phyloP scores from a whole-genome alignment of 257 asterid species.

The Handroanthus guayacan region DNA sequence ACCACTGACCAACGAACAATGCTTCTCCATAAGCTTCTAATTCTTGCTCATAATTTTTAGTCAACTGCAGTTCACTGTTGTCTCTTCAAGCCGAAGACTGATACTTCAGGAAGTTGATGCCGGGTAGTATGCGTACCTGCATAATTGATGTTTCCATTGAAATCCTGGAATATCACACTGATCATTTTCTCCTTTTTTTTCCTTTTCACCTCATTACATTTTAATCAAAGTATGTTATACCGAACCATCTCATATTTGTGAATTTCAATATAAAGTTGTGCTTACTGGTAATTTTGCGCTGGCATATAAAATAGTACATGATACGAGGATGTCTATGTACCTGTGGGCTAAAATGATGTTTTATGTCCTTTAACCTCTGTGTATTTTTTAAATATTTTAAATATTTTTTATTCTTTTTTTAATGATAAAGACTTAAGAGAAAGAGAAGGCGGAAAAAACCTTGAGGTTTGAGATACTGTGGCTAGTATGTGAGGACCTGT shows the following conservation, averaged over 20 bases:
- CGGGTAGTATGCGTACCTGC: not conserved
- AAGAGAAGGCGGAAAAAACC: not conserved
- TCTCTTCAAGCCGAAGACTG: conserved; percentile 29
- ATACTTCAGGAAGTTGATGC: not conserved
- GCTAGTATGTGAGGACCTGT: no score
- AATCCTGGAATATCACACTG: not conserved
- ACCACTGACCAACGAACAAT: not conserved
- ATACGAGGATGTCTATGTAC: not conserved
- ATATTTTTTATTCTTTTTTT: no score
- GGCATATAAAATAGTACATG: not conserved
- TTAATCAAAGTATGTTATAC: not conserved
- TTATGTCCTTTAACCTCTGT: not conserved
- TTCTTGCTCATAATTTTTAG: not conserved
- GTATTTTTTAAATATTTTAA: no score
- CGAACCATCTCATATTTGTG: not conserved
- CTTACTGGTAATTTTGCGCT: not conserved
- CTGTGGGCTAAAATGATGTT: not conserved
- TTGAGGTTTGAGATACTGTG: no score
- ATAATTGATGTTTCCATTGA: not conserved
- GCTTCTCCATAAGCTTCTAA: conserved; percentile 1
- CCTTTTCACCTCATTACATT: not conserved
- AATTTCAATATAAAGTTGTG: not conserved
- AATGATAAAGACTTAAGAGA: not conserved
- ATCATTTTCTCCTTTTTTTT: not conserved
- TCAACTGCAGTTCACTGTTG: not conserved